These are phyloP conservation scores for Aureobasidium lini DNA, from an alignment of 2,329 filamentous ascomycete genomes.

Conservation along the genomic window DNA sequence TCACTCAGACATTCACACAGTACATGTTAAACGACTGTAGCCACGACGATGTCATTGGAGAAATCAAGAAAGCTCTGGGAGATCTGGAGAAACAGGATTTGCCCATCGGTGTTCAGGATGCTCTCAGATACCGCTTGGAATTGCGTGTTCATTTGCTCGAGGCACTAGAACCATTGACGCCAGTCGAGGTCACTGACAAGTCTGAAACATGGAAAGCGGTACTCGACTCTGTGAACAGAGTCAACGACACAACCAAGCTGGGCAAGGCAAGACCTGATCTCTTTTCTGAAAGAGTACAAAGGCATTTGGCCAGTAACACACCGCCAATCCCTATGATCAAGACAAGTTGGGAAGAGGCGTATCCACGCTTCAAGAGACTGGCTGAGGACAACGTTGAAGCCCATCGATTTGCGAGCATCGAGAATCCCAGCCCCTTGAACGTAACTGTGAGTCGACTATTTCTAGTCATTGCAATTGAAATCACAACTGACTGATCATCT, in stretches of 20 bases:
- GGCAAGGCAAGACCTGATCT: constrained; percentile 63
- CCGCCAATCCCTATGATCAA: constrained; percentile 85
- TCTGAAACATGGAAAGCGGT: constrained; percentile 15
- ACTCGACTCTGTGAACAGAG: constrained; percentile 21
- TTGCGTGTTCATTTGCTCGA: constrained; percentile 46
- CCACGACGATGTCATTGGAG: constrained; percentile 46
- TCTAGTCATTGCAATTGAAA: not conserved
- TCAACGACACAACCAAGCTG: constrained; percentile 29
- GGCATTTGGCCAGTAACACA: constrained; percentile 86
- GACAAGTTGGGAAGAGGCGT: constrained; percentile 63
- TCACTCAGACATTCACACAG: constrained; percentile 82
- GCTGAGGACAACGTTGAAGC: constrained; percentile 63
- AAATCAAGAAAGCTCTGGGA: constrained; percentile 49
- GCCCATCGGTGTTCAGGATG: constrained; percentile 17
- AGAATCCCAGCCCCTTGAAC: constrained; percentile 7
- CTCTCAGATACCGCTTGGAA: constrained; percentile 46
- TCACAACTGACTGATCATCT: constrained; percentile 12
- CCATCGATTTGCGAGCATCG: constrained; percentile 14
- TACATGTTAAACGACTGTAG: constrained; percentile 62
- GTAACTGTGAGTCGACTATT: constrained; percentile 13
- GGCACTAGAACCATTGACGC: constrained; percentile 6
- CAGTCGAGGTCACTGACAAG: constrained; percentile 2
- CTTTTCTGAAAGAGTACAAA: constrained; percentile 84
- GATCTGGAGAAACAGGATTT: constrained; percentile 33
- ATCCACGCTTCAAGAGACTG: constrained; percentile 60